These are phyloP conservation scores for Bipolaris gigantea DNA, from an alignment of 2,329 filamentous ascomycete species.

Conservation along the genomic window DNA sequence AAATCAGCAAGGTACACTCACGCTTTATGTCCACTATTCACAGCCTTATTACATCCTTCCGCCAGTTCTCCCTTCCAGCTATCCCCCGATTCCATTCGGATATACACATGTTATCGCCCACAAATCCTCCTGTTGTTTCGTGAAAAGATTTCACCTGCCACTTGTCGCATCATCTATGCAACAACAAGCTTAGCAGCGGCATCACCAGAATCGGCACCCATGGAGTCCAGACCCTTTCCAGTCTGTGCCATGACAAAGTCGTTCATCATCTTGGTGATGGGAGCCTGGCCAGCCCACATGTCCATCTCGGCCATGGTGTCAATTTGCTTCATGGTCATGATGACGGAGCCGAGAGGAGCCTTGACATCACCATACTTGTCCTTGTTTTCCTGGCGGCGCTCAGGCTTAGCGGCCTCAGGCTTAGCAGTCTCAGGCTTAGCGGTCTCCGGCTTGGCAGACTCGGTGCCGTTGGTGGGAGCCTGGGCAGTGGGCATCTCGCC, in stretches of 20 bases:
- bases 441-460: slow-evolving; percentile 22
- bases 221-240: slow-evolving; percentile 14
- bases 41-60: background rate
- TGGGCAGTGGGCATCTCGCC: slow-evolving; percentile 5
- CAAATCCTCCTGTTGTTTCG: no score
- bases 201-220: background rate
- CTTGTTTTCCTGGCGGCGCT: slow-evolving; percentile 20
- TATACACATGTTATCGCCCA: no score
- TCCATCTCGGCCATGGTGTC: slow-evolving; percentile 35
- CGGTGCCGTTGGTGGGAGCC: slow-evolving; percentile 17
- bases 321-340: slow-evolving; percentile 42
- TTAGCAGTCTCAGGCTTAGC: slow-evolving; percentile 23
- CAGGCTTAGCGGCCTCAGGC: slow-evolving; percentile 14
- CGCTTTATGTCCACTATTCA: background rate
- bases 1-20: background rate
- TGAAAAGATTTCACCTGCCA: no score
- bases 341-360: slow-evolving; percentile 30
- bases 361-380: slow-evolving; percentile 26
- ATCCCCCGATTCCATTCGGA: background rate
- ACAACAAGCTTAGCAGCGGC: slow-evolving; percentile 1
- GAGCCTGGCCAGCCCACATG: slow-evolving; percentile 34
- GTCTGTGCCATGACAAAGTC: slow-evolving; percentile 37
- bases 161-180: background rate
- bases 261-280: slow-evolving; percentile 42
- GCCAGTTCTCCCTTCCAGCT: background rate